Base-by-base conservation (phyloP, 768 basidiomycete genomes). In the Mycena haematopus region DNA sequence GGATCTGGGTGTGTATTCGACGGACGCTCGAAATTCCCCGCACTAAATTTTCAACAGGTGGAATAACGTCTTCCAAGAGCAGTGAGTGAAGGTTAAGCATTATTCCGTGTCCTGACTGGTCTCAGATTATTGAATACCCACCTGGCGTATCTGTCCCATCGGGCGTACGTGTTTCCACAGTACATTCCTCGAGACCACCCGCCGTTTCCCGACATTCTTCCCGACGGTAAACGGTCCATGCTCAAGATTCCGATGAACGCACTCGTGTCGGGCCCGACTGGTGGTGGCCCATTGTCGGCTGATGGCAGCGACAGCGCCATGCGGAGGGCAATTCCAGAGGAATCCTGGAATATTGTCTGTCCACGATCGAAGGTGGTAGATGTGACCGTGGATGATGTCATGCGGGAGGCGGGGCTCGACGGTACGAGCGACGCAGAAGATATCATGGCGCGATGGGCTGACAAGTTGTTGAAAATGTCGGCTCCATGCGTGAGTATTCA, bases 161-260 rank as follows among this genome's bases (percentile, higher is more conserved):
- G 65, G 8, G 59, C 45, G 21, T 58, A 61, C 19, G 56, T 65
- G 9, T 65, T 62, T 25, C 45, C 35, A 1, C 21, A 33, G 9
- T 65, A 57, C 29, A 54, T 58, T 25, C 44, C 64, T 1, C 50
- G 46, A 11, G 59, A 60, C 35, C 59, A 65, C 47, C 55, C 56
- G 3, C 65, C 60, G 1, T 62, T 65, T 21, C 65, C 65, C 11
- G 65, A 65, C 29, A 58, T 31, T 2, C 60, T 61, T 3, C 9
- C 50, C 6, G 33, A 57, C 31, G 65, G 65, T 9, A 58, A 42
- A 3, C 40, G 60, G 6, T 38, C 54, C 27, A 11, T 44, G 45
- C 52, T 65, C 3, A 17, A 62, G 1, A 25, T 65, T 11, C 60
- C 65, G 0, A 58, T 62, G 52, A 65, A 65, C 51, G 65, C 65